Conservation (phyloP, 306 rosid genomes). For the Lathyrus aphaca region DNA sequence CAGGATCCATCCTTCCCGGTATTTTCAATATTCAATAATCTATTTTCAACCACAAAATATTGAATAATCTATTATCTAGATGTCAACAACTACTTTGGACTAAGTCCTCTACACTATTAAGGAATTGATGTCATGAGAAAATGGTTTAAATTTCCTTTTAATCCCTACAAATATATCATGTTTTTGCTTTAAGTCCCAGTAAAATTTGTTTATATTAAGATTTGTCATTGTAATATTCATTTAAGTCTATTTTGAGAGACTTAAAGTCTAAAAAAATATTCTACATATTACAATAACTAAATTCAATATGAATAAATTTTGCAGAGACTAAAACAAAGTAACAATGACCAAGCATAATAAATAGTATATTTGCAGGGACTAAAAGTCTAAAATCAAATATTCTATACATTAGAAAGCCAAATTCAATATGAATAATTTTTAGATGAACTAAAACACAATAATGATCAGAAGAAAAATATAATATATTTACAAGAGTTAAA, state of each 20-base stretch:
- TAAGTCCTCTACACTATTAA: conserved; percentile 6
- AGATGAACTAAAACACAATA: no score
- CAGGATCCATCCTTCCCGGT: conserved; percentile 86
- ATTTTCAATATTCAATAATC: conserved; percentile 19
- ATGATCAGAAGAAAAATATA: no score
- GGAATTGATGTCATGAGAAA: conserved; percentile 4
- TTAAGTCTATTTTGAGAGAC: neutral
- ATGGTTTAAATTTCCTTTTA: neutral
- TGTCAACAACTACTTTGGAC: conserved; percentile 4
- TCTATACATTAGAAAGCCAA: no score
- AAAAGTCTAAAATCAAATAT: no score
- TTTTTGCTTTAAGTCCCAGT: no score
- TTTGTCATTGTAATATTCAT: neutral
- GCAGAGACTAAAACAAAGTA: neutral
- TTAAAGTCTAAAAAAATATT: neutral
- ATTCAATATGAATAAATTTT: neutral
- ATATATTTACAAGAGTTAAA: no score
- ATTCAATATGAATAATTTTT: no score
- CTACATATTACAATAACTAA: neutral
- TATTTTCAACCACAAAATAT: neutral
- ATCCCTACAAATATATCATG: no score
- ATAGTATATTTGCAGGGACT: neutral
- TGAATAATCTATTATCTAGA: neutral
- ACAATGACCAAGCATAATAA: neutral
- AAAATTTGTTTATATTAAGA: neutral